phyloP scores from a whole-genome alignment of 495 filamentous ascomycete species.

The Aspergillus affinis region DNA sequence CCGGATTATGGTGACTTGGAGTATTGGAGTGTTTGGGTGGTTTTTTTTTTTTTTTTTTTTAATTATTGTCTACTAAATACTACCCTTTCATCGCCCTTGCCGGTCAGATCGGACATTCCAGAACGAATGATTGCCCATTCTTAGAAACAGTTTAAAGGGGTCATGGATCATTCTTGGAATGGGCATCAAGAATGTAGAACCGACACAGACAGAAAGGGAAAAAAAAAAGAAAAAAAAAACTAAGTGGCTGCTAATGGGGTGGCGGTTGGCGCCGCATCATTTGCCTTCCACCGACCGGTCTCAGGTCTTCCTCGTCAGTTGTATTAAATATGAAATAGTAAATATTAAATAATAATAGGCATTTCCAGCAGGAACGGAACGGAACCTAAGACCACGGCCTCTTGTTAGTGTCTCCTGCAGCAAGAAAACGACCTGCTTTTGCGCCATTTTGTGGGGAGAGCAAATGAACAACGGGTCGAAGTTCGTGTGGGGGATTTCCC shows the following conservation, averaged over 20 bases:
- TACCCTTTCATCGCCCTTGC: not conserved
- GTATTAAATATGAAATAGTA: too few species aligned
- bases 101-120: not conserved
- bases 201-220: not conserved
- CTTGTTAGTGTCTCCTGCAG: too few species aligned
- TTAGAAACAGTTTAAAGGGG: not conserved
- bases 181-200: not conserved
- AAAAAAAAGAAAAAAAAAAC: too few species aligned
- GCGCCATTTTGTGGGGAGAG: slow-evolving; percentile 25
- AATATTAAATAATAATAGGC: too few species aligned
- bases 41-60: too few species aligned
- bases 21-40: too few species aligned
- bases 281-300: slow-evolving; percentile 5
- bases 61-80: too few species aligned
- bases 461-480: slow-evolving; percentile 9
- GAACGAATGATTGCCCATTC: not conserved
- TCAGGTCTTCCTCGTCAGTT: too few species aligned
- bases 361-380: not conserved
- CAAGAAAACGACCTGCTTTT: slow-evolving; percentile 8
- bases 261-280: slow-evolving; percentile 23
- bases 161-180: not conserved
- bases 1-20: too few species aligned
- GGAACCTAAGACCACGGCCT: not conserved
- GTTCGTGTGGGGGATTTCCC: slow-evolving; percentile 29
- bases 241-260: slow-evolving; percentile 8